phyloP scores from a whole-genome alignment of 441 rosid species.

The Populus hybrid region DNA sequence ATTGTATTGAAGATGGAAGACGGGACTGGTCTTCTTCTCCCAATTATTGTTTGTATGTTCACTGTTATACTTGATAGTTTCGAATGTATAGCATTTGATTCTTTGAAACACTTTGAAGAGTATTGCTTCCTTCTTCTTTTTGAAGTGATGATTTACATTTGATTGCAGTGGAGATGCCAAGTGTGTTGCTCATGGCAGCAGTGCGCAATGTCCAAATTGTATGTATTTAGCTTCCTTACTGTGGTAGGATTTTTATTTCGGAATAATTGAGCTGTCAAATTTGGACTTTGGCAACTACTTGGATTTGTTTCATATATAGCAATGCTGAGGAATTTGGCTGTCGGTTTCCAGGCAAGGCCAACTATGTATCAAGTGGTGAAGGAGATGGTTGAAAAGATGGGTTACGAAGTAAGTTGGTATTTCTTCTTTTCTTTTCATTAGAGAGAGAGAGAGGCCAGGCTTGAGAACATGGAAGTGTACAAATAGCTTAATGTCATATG shows the following conservation, averaged over 20 bases:
- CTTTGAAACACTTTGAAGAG: background rate
- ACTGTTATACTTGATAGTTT: conserved; percentile 13
- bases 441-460: background rate
- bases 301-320: conserved; percentile 4
- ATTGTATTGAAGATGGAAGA: conserved; percentile 98
- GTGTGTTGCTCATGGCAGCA: conserved; percentile 93
- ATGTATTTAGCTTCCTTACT: conserved; percentile 24
- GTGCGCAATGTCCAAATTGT: conserved; percentile 84
- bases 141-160: conserved; percentile 16
- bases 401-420: conserved; percentile 57
- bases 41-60: conserved; percentile 85
- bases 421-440: background rate
- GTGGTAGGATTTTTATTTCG: conserved; percentile 4
- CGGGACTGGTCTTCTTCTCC: conserved; percentile 94
- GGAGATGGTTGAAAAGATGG: conserved; percentile 95
- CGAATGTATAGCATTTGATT: background rate
- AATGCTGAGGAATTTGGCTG: conserved; percentile 10
- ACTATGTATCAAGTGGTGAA: conserved; percentile 89
- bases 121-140: background rate
- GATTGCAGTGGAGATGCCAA: conserved; percentile 81
- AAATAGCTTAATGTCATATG: background rate
- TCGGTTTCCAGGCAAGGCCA: conserved; percentile 71
- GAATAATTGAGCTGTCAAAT: background rate
- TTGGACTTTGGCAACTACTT: conserved; percentile 6
- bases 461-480: background rate